Evolutionary conservation across 2,329 filamentous ascomycete genomes (phyloP), one percentile per base, ranked within the genome.

Genomic region (Pyrenophora seminiperda): DNA sequence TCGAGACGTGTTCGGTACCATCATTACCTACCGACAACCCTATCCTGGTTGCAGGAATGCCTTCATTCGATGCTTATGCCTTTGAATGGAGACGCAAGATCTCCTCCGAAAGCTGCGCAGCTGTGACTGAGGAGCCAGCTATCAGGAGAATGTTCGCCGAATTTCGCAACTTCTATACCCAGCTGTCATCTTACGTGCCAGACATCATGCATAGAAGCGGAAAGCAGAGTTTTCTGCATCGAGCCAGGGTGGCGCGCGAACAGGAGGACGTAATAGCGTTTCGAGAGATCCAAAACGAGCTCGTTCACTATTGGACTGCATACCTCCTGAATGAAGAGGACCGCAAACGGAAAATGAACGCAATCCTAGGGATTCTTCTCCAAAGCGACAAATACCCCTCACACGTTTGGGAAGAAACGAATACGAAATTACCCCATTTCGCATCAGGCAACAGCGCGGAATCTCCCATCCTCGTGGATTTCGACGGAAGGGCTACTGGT

Each of bases 181-280:
- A 63, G 11, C 51, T 72, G 5, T 39, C 53, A 5, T 38, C 18
- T 7, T 40, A 62, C 7, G 47, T 67, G 1, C 60, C 59, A 0
- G 55, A 59, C 1, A 47, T 65, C 1, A 56, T 47, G 0, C 24
- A 32, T 1, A 37, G 52, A 7, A 20, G 9, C 5, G 65, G 63
- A 3, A 53, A 55, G 29, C 30, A 57, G n/a, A 60, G 51, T 4
- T 68, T 66, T 32, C 54, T 73, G 10, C 70, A 73, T 40, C 67
- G 61, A 5, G 70, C 70, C 3, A 58, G 70, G 13, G 68, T 73
- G 0, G 70, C 70, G 3, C 61, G 69, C 13, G 70, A 73, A 41
- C 56, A 65, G 10, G 65, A 68, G 48, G 58, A 73, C 36, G 54
- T 71, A 6, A 60, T 60, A 19, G 53, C 49, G 1, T 71, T 73